Conservation (phyloP, 345 rosid genomes). For the Viola odorata region DNA sequence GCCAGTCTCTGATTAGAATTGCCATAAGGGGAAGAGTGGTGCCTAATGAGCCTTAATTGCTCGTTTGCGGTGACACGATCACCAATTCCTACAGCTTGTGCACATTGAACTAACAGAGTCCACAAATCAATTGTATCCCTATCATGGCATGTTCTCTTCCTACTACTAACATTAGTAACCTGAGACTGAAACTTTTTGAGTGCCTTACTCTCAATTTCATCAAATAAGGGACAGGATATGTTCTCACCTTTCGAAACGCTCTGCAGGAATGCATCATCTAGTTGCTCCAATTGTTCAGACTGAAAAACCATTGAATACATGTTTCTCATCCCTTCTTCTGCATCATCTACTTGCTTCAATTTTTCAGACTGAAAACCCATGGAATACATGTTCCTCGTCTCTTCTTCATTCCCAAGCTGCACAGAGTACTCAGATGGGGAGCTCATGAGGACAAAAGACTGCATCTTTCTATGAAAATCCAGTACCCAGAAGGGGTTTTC, state of each 20-base stretch:
- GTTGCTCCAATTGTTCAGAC: slow-evolving; percentile 33
- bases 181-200: slow-evolving; percentile 23
- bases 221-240: not conserved
- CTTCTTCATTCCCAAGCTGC: too few relatives aligned
- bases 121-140: slow-evolving; percentile 45
- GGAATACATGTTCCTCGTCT: slow-evolving; percentile 48
- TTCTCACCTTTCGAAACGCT: slow-evolving; percentile 17
- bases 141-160: slow-evolving; percentile 34
- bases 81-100: slow-evolving; percentile 35
- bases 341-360: too few relatives aligned
- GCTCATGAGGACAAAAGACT: too few relatives aligned
- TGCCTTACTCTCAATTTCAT: slow-evolving; percentile 31
- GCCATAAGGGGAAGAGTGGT: slow-evolving; percentile 22
- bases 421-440: too few relatives aligned
- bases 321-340: too few relatives aligned
- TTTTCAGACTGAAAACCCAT: too few relatives aligned
- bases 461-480: too few relatives aligned
- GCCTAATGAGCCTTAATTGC: slow-evolving; percentile 22
- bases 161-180: slow-evolving; percentile 29
- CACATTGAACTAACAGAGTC: slow-evolving; percentile 48
- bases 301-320: slow-evolving; percentile 34
- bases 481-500: too few relatives aligned
- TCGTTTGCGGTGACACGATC: slow-evolving; percentile 19
- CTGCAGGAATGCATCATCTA: slow-evolving; percentile 44
- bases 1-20: slow-evolving; percentile 46